Percentiles rank a stretch among this genome's conserved stretches.
Evolutionary conservation across 1,139 yeast genomes (phyloP).

Genomic region (Taiozyma sp.): DNA sequence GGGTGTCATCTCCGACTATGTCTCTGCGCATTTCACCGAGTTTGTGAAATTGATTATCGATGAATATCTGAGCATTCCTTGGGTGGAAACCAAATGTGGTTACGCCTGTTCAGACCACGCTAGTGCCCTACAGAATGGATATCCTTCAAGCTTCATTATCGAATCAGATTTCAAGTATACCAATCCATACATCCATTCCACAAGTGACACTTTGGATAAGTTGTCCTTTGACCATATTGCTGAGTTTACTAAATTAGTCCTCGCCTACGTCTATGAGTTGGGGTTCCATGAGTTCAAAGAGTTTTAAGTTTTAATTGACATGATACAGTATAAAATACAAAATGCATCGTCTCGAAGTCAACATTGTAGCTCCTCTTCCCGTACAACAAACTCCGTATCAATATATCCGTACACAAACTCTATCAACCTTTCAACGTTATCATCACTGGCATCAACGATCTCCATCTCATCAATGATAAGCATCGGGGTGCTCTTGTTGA

Average conservation of each 20-base stretch:
- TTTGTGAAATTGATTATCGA: constrained; percentile 60
- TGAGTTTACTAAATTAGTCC: constrained; percentile 72
- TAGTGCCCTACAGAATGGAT: constrained; percentile 78
- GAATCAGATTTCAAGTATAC: constrained; percentile 66
- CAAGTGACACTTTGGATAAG: constrained; percentile 76
- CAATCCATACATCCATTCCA: constrained; percentile 70
- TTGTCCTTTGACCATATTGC: constrained; percentile 72
- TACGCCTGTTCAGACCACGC: constrained; percentile 95
- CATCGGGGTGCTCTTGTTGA: neutral
- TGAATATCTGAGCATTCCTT: constrained; percentile 61
- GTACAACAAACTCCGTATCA: neutral
- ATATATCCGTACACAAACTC: neutral
- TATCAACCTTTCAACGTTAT: neutral
- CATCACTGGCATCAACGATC: neutral
- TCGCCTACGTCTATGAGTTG: constrained; percentile 70
- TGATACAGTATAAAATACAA: neutral
- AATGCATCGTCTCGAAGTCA: neutral
- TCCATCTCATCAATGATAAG: neutral
- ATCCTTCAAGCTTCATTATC: constrained; percentile 76
- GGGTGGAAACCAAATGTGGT: constrained; percentile 76
- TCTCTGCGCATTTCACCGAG: constrained; percentile 51
- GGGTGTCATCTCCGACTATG: constrained; percentile 78
- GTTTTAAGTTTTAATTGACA: neutral
- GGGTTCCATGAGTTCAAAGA: constrained; percentile 31
- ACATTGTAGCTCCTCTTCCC: neutral